Evolutionary conservation across 140 eudicot species (phyloP).

Genomic region (Bidens hawaiensis): DNA sequence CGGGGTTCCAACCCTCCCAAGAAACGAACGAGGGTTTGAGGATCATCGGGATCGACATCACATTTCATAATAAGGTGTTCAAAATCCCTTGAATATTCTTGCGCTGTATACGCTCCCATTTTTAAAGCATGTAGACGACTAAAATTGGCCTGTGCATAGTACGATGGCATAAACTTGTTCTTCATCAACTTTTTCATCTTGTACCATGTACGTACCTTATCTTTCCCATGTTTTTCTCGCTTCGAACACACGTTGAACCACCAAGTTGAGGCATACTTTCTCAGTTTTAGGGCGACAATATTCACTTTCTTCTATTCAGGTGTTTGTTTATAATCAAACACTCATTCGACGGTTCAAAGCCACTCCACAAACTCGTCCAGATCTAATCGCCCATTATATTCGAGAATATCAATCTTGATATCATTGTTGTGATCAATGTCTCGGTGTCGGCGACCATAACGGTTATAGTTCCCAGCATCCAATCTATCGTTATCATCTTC

Average conservation of each 20-base stretch:
- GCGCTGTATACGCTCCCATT: too few species aligned
- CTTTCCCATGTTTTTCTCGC: not conserved
- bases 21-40: too few species aligned
- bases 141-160: not conserved
- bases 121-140: too few species aligned
- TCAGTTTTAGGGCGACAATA: not conserved
- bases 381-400: not conserved
- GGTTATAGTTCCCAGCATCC: not conserved
- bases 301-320: not conserved
- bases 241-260: not conserved
- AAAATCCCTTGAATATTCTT: too few species aligned
- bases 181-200: not conserved
- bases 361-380: not conserved
- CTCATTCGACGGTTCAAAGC: not conserved
- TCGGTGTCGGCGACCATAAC: not conserved
- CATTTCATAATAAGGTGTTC: too few species aligned
- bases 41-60: too few species aligned
- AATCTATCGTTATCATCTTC: not conserved
- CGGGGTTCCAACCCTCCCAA: too few species aligned
- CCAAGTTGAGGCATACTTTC: not conserved
- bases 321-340: not conserved
- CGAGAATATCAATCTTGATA: not conserved
- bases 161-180: not conserved
- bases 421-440: too few species aligned
- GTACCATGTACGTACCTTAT: not conserved